Evolutionary conservation across 2,329 filamentous ascomycete genomes (phyloP).

Genomic region (Colletotrichum liaoningense): DNA sequence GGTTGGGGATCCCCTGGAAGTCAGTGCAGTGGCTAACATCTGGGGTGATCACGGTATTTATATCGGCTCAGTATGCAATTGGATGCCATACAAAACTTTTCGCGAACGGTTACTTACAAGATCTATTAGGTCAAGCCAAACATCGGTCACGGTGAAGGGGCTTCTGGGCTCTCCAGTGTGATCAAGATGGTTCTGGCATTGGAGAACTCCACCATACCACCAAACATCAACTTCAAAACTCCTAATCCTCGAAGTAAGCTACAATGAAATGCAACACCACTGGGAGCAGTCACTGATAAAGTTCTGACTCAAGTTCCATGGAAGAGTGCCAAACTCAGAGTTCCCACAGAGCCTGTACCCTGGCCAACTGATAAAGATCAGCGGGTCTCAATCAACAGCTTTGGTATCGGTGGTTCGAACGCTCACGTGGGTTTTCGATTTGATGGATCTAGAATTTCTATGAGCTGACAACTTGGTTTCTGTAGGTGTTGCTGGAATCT

Average conservation of each 20-base stretch:
- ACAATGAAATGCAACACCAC: not conserved
- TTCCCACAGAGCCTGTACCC: conserved; percentile 43
- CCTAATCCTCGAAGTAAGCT: conserved; percentile 42
- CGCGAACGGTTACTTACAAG: not conserved
- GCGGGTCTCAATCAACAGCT: conserved; percentile 44
- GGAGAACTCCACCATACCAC: conserved; percentile 52
- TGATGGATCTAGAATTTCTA: not conserved
- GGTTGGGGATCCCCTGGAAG: conserved; percentile 62
- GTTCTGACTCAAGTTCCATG: conserved; percentile 24
- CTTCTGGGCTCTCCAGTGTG: conserved; percentile 53
- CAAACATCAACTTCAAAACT: conserved; percentile 49
- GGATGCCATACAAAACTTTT: accelerated
- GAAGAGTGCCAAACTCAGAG: conserved; percentile 41
- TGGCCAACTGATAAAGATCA: conserved; percentile 44
- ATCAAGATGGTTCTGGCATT: conserved; percentile 56
- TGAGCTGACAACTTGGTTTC: not conserved
- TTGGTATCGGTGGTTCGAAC: conserved; percentile 51
- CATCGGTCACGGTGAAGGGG: conserved; percentile 57
- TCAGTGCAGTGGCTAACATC: conserved; percentile 44
- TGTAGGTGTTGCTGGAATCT: conserved; percentile 26
- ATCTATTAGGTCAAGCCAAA: conserved; percentile 47
- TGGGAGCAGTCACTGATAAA: conserved; percentile 11
- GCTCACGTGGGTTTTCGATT: conserved; percentile 41
- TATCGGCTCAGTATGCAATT: conserved; percentile 40
- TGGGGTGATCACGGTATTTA: conserved; percentile 42